Base-by-base conservation (phyloP, 345 rosid species). In the Firmiana major region DNA sequence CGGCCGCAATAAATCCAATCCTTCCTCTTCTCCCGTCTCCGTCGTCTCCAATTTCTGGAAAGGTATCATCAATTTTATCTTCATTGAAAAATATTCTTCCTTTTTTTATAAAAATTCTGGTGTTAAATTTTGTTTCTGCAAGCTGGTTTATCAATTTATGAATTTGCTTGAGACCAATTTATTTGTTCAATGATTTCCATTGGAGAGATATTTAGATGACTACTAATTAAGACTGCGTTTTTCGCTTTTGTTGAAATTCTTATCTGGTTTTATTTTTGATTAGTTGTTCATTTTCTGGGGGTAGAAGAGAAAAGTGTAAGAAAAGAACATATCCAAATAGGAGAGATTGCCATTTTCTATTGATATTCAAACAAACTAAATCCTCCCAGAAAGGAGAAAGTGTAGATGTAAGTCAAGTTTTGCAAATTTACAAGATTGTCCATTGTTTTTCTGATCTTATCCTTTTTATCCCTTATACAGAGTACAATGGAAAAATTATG, bases 41-140 rank as follows among this genome's bases (percentile, higher is more conserved):
- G 85, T 87, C 74, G 90, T 93, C 83, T 83, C 94, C 79, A 88
- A 84, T 86, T 96, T 92, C 89, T 96, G 99, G 99, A 90, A 86
- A 96, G 99, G 99, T 93, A 80, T 51, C 19, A 10, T 51, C 19
- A 26, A 19, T 24, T 31, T 63, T 5, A 73, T 3, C 19, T 45
- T 10, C 28, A n/a, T 19, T 51, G 7, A 19, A 24, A 21, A 16
- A 13, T 40, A 0, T 19, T 34, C 4, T 49, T 9, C 3, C 43
- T 66, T 66, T 24, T 7, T 26, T 13, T 16, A 3, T n/a, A 9
- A n/a, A n/a, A 21, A n/a, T 26, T 68, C 36, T 26, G 26, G 40
- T 69, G 73, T 69, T 46, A 24, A 24, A 46, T 26, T 26, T 24
- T 26, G 38, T 69, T 46, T 15, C 9, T n/a, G 31, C 34, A 9